Evolutionary conservation across 1,139 yeast species (phyloP).

Genomic region (Lodderomyces parapsilosis): DNA sequence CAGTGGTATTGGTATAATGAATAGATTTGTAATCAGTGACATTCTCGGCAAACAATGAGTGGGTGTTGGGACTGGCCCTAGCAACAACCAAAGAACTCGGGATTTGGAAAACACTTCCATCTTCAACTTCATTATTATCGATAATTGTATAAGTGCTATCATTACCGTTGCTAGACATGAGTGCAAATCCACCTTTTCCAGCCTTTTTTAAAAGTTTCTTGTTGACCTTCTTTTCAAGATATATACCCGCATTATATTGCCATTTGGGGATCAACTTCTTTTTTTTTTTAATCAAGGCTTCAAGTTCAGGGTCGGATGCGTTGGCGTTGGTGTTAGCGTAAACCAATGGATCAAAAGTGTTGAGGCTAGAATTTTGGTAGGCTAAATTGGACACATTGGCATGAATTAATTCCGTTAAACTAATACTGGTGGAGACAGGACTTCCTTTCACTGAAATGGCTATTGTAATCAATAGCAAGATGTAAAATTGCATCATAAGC

Average conservation of each 20-base stretch:
- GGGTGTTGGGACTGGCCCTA: slow-evolving; percentile 11
- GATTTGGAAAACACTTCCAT: background rate
- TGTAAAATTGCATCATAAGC: background rate
- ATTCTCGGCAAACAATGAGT: slow-evolving; percentile 12
- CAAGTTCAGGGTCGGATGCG: slow-evolving; percentile 1
- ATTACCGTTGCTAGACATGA: background rate
- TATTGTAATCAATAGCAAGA: background rate
- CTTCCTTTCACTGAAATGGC: background rate
- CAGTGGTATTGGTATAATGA: background rate
- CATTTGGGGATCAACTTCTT: slow-evolving; percentile 13
- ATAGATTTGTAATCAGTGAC: slow-evolving; percentile 1
- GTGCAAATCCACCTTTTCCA: slow-evolving; percentile 4
- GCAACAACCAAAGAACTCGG: slow-evolving; percentile 11
- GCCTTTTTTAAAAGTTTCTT: slow-evolving; percentile 12
- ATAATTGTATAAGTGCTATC: background rate
- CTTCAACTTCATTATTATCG: background rate
- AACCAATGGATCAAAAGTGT: background rate
- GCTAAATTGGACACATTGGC: background rate
- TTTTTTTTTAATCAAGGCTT: slow-evolving; percentile 7
- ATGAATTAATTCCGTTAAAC: background rate
- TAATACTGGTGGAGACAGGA: background rate
- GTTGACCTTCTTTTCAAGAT: slow-evolving; percentile 14
- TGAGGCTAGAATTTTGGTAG: background rate
- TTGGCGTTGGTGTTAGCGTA: background rate
- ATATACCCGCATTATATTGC: slow-evolving; percentile 13